Evolutionary conservation across 345 rosid species (phyloP).

Genomic region (Sisymbrium irio): DNA sequence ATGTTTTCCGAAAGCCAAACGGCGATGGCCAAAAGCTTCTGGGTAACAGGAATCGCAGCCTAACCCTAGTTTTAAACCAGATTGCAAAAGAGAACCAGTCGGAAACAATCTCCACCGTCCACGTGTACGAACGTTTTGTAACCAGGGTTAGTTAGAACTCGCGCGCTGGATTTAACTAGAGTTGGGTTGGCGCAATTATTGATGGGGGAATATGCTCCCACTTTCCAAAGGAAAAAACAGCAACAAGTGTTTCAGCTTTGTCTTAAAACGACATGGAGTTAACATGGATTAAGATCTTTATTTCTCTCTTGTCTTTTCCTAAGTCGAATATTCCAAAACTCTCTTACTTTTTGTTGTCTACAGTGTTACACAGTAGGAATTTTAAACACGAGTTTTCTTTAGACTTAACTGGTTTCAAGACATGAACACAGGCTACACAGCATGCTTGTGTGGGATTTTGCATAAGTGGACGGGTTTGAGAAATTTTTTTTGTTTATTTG

Average conservation of each 20-base stretch:
- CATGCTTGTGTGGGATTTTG: neutral
- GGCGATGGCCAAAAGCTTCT: constrained; percentile 16
- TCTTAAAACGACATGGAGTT: constrained; percentile 19
- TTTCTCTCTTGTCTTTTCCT: neutral
- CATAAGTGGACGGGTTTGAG: neutral
- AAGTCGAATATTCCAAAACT: neutral
- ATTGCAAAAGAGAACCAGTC: constrained; percentile 29
- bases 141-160: constrained; percentile 36
- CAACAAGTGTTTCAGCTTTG: neutral
- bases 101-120: constrained; percentile 39
- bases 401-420: neutral
- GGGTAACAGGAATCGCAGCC: constrained; percentile 23
- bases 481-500: neutral
- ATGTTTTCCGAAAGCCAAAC: constrained; percentile 18
- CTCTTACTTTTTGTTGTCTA: neutral
- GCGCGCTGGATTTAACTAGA: constrained; percentile 31
- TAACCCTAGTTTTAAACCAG: constrained; percentile 54
- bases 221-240: neutral
- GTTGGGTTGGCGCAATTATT: constrained; percentile 48
- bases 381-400: neutral
- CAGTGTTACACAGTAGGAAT: no score
- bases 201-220: constrained; percentile 21
- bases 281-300: neutral
- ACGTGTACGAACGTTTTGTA: constrained; percentile 39
- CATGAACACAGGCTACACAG: neutral